These are phyloP conservation scores for Austroboletus niveus DNA, from an alignment of 1,284 basidiomycete genomes.

Conservation along the genomic window DNA sequence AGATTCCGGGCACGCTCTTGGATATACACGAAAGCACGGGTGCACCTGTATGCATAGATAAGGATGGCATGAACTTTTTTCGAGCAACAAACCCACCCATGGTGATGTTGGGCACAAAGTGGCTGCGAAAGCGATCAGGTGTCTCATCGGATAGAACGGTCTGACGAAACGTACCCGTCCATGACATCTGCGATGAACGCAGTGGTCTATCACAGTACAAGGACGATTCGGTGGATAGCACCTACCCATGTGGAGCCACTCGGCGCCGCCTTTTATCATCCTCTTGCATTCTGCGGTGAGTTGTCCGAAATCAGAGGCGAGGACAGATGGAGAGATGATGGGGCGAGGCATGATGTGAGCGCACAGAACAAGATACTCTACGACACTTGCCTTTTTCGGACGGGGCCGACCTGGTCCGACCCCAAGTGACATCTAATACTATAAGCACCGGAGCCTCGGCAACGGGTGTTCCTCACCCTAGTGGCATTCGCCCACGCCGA, in stretches of 20 bases:
- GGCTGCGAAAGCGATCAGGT: constrained; percentile 46
- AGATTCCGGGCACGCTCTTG: constrained; percentile 90
- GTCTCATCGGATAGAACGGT: neutral
- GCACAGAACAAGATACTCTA: constrained; percentile 6
- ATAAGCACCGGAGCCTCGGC: too few species aligned
- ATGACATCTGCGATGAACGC: constrained; percentile 71
- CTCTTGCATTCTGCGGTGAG: constrained; percentile 89
- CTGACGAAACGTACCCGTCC: constrained; percentile 71
- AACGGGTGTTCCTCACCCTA: neutral
- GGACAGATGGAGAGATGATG: constrained; percentile 88
- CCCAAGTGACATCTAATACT: too few species aligned
- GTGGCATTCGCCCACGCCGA: constrained; percentile 6
- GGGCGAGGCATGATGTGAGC: constrained; percentile 67
- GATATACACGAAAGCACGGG: constrained; percentile 88
- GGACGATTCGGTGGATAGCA: constrained; percentile 8
- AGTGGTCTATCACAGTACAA: constrained; percentile 4
- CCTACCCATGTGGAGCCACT: constrained; percentile 95
- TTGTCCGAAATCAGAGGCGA: constrained; percentile 94
- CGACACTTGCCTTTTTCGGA: constrained; percentile 26
- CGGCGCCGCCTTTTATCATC: constrained; percentile 89
- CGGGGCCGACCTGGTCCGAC: too few species aligned
- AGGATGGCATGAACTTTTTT: too few species aligned
- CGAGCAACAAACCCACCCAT: constrained; percentile 60
- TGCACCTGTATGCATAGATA: constrained; percentile 55
- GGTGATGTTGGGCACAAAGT: constrained; percentile 98